Base-by-base conservation (phyloP, 148 eudicot species). In the Cornus controversa region DNA sequence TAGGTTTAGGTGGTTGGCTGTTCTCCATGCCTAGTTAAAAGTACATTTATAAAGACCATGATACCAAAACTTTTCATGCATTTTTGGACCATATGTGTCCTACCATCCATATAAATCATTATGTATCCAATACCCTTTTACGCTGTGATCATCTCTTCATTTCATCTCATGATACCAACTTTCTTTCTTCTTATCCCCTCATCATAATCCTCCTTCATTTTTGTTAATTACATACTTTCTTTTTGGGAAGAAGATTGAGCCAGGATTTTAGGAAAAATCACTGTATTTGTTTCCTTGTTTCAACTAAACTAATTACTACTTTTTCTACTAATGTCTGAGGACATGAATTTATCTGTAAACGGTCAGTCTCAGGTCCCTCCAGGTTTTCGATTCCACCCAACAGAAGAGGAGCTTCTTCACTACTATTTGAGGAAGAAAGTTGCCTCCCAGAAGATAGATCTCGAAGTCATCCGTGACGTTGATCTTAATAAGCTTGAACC, bases 401-500 rank as follows among this genome's bases (percentile, higher is more conserved):
- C 92, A 16, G 92, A 89, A 42, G 92, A 89, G 75, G 92, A 89
- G 78, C 90, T 89, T 60, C 79, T 89, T 27, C 84, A 79, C 50
- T 87, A 89, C 73, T 89, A 89, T 81, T 77, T 89, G 76, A 82
- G 80, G 81, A 89, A 87, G 87, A 89, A 89, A 75, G 86, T 87
- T 9, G 86, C 80, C 0, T 82, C 27, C 28, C 68, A 84, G 80
- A 84, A 80, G 77, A 89, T 87, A n/a, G 92, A 89, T 74, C 89
- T 89, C 11, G 90, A 89, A 70, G 90, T 89, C 18, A 89, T 89
- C 57, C 80, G 80, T 2, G 90, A 89, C 26, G 84, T 89, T 25
- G 90, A 89, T 79, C 92, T 89, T n/a, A 85, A 89, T 75, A 89
- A 87, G 83, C 89, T 89, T 34, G 92, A 89, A n/a, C 92, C 92